Evolutionary conservation across 768 basidiomycete species (phyloP).

Genomic region (Trametopsis cervina): DNA sequence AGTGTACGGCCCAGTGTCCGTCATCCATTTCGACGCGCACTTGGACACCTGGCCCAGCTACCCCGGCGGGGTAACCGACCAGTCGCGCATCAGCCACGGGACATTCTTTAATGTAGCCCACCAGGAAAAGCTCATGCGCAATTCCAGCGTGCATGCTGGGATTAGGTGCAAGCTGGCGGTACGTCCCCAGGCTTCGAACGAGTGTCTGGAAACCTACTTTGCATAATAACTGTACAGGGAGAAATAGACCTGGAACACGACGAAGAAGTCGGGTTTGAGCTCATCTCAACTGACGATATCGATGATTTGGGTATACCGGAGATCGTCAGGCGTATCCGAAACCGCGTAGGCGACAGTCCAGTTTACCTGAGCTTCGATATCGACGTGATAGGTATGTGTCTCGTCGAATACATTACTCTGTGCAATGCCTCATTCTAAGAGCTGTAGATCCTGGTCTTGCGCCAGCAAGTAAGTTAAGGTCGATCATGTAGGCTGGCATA

Average conservation of each 20-base stretch:
- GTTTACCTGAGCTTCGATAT: conserved; percentile 82
- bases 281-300: conserved; percentile 77
- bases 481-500: not conserved
- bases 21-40: conserved; percentile 81
- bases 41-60: conserved; percentile 55
- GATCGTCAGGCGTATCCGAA: conserved; percentile 64
- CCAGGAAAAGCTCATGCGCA: conserved; percentile 70
- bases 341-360: conserved; percentile 64
- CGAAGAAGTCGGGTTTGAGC: conserved; percentile 64
- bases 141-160: conserved; percentile 76
- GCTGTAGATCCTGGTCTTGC: conserved; percentile 65
- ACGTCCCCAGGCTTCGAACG: conserved; percentile 18
- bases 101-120: conserved; percentile 80
- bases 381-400: conserved; percentile 61
- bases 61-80: conserved; percentile 39
- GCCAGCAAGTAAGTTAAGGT: conserved; percentile 55
- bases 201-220: too few relatives aligned
- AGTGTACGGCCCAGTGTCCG: conserved; percentile 75
- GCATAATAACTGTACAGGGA: conserved; percentile 33
- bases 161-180: conserved; percentile 71
- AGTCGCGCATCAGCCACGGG: conserved; percentile 73
- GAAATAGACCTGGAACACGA: conserved; percentile 62
- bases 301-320: conserved; percentile 70
- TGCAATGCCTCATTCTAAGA: not conserved
- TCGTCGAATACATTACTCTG: not conserved